These are phyloP conservation scores for Trypanosomatidae sp. DNA, from an alignment of 208 protist genomes.

Conservation along the genomic window DNA sequence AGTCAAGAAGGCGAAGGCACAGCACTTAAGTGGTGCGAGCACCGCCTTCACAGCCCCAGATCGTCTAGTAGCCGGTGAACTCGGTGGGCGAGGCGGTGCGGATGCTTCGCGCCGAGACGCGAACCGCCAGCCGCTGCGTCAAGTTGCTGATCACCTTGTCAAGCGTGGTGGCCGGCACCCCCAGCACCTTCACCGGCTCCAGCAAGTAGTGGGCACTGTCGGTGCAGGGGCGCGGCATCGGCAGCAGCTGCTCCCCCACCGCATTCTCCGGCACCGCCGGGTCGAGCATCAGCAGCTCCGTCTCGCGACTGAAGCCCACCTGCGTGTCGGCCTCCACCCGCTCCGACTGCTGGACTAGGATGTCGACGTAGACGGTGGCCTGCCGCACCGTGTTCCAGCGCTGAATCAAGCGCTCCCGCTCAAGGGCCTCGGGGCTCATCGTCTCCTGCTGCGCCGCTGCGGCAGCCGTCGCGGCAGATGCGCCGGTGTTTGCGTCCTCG, in stretches of 20 bases:
- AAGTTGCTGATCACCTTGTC: constrained; percentile 12
- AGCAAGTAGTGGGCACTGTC: constrained; percentile 53
- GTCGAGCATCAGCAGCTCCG: constrained; percentile 59
- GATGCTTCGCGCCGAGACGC: background rate
- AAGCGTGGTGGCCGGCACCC: constrained; percentile 10
- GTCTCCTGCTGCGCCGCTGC: constrained; percentile 9
- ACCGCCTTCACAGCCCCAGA: no score
- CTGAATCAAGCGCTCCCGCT: constrained; percentile 54
- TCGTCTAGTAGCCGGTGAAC: constrained; percentile 26
- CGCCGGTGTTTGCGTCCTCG: background rate
- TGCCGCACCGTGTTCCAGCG: constrained; percentile 62
- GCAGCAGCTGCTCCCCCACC: constrained; percentile 46
- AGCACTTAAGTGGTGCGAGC: no score
- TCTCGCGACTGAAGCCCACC: constrained; percentile 74
- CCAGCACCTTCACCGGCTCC: constrained; percentile 29
- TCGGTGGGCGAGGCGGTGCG: background rate
- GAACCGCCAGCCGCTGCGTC: constrained; percentile 14
- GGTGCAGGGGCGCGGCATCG: constrained; percentile 39
- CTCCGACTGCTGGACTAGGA: constrained; percentile 76
- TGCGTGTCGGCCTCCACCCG: constrained; percentile 51
- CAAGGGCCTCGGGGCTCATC: constrained; percentile 31
- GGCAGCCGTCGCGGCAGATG: background rate
- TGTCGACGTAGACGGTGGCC: constrained; percentile 69
- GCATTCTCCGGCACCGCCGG: constrained; percentile 40
- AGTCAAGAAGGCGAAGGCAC: no score